A percentile compares a stretch with the other conserved stretches of the same genome.
Evolutionary conservation across 2,329 filamentous ascomycete genomes (phyloP).

Genomic region (Bipolaris victoriae): DNA sequence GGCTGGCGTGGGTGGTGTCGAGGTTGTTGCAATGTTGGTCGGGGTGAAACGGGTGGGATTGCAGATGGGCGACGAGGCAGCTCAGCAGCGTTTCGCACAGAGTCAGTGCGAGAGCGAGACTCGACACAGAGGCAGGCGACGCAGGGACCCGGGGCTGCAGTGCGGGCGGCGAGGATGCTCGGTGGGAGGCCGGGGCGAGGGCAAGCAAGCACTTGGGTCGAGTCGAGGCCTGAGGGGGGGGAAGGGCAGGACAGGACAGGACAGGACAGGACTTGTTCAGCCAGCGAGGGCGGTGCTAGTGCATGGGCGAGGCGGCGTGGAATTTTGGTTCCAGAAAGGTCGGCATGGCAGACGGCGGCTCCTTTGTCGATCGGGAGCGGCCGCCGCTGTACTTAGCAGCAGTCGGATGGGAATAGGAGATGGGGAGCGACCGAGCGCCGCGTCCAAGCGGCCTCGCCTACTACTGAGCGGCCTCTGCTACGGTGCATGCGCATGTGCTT

Average conservation of each 20-base stretch:
- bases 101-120: conserved; percentile 4
- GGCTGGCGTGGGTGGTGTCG: conserved; percentile 4
- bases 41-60: not conserved
- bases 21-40: not conserved
- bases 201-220: not conserved
- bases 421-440: conserved; percentile 14
- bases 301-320: conserved; percentile 18
- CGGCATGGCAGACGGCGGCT: conserved; percentile 17
- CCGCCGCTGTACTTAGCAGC: conserved; percentile 11
- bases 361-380: conserved; percentile 23
- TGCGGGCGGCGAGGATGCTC: conserved; percentile 23
- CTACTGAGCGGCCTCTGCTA: not conserved
- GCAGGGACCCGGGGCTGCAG: conserved; percentile 8
- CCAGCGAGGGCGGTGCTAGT: conserved; percentile 17
- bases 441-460: conserved; percentile 11
- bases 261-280: not conserved
- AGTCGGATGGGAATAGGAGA: conserved; percentile 19
- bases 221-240: not conserved
- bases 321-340: conserved; percentile 16
- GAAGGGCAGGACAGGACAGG: not conserved
- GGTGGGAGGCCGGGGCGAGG: conserved; percentile 17
- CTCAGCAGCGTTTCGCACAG: conserved; percentile 11
- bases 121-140: conserved; percentile 15
- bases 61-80: not conserved
- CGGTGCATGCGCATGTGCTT: not conserved